phyloP scores from a whole-genome alignment of 441 rosid species.

The Geranium incanum region DNA sequence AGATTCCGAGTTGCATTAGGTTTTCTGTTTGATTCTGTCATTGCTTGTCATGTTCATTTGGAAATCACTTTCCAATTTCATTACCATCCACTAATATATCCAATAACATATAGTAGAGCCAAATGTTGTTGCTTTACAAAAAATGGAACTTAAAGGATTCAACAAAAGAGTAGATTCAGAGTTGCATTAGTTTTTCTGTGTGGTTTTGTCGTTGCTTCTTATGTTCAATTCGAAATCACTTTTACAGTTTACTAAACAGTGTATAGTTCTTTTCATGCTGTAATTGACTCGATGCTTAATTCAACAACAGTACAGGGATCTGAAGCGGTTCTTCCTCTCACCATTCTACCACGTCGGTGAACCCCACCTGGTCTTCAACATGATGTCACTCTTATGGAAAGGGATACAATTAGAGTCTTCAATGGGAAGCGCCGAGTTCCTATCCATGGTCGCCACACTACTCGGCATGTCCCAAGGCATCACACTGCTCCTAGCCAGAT shows the following conservation, averaged over 20 bases:
- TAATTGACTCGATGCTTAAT: neutral
- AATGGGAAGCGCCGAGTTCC: slow-evolving; percentile 81
- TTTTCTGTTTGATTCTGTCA: too few relatives aligned
- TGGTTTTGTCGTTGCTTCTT: neutral
- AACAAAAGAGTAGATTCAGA: neutral
- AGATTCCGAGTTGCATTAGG: too few relatives aligned
- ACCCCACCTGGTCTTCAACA: slow-evolving; percentile 72
- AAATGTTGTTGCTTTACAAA: too few relatives aligned
- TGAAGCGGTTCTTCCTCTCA: slow-evolving; percentile 69
- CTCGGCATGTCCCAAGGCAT: slow-evolving; percentile 82
- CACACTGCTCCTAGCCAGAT: slow-evolving; percentile 58
- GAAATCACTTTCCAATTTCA: too few relatives aligned
- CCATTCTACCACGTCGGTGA: slow-evolving; percentile 76
- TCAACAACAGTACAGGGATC: slow-evolving; percentile 56
- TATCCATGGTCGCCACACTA: slow-evolving; percentile 55
- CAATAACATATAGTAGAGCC: too few relatives aligned
- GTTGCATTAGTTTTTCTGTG: neutral
- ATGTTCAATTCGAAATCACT: neutral
- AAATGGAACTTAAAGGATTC: too few relatives aligned
- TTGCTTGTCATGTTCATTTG: too few relatives aligned
- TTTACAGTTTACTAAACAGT: too few relatives aligned
- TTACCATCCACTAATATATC: too few relatives aligned
- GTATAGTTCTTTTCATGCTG: too few relatives aligned
- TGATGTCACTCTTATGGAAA: slow-evolving; percentile 90
- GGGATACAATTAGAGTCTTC: slow-evolving; percentile 72